These are phyloP conservation scores for Solanum corneliomulleri DNA, from an alignment of 257 asterid genomes.

Conservation along the genomic window DNA sequence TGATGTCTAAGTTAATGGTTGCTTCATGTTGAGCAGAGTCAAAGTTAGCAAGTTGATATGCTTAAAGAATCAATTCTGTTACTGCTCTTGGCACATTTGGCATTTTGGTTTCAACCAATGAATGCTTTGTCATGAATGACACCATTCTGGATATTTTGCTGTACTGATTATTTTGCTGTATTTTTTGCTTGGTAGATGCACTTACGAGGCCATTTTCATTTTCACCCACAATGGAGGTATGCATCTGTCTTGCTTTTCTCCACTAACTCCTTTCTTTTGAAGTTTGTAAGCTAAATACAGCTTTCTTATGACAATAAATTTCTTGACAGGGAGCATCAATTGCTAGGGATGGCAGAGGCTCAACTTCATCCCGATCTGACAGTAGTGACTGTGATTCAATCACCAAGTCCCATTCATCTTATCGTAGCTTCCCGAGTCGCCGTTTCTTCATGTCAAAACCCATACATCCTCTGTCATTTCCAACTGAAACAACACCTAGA, in stretches of 20 bases:
- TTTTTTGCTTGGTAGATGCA: constrained; percentile 29
- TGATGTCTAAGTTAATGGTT: not conserved
- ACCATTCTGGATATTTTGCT: not conserved
- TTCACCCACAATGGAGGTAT: constrained; percentile 95
- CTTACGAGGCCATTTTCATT: constrained; percentile 59
- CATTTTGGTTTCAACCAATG: not conserved
- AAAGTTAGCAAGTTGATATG: not conserved
- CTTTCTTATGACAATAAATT: not conserved
- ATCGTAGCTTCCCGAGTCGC: constrained; percentile 52
- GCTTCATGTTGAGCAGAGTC: not conserved
- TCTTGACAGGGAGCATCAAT: constrained; percentile 69
- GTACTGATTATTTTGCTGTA: constrained; percentile 9
- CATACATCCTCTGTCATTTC: constrained; percentile 70
- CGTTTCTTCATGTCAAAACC: constrained; percentile 90
- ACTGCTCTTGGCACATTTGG: not conserved
- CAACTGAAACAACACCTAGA: constrained; percentile 34
- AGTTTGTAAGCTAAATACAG: not conserved
- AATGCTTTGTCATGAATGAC: not conserved
- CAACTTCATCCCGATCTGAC: constrained; percentile 84
- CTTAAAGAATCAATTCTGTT: not conserved
- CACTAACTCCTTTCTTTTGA: not conserved
- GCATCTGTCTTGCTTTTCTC: not conserved
- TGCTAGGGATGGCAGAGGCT: constrained; percentile 66
- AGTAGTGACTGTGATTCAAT: constrained; percentile 69
- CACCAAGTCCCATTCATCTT: constrained; percentile 53